Evolutionary conservation across 2,329 filamentous ascomycete species (phyloP).

Genomic region (Lojkania enalia): DNA sequence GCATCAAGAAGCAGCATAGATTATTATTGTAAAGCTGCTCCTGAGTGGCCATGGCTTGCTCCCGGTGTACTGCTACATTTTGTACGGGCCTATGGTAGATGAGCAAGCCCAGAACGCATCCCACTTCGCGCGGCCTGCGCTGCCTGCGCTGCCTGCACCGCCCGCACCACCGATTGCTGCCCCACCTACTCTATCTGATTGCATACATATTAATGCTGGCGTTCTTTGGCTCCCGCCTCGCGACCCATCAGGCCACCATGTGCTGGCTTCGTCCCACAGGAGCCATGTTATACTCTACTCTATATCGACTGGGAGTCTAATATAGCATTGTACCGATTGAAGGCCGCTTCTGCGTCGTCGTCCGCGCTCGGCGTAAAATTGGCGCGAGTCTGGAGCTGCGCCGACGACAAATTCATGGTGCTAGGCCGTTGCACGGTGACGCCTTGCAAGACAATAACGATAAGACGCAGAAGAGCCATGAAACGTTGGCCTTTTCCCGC

Average conservation of each 20-base stretch:
- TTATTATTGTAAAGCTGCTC: conserved; percentile 3
- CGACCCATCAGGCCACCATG: conserved; percentile 24
- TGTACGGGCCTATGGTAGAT: too few species aligned
- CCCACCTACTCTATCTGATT: conserved; percentile 23
- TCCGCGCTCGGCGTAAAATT: too few species aligned
- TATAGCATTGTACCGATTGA: too few species aligned
- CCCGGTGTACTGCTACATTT: conserved; percentile 8
- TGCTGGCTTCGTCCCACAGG: conserved; percentile 7
- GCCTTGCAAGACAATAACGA: not conserved
- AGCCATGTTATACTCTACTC: too few species aligned
- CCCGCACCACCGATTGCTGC: conserved; percentile 2
- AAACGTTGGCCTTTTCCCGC: conserved; percentile 13
- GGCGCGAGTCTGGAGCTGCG: too few species aligned
- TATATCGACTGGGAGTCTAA: too few species aligned
- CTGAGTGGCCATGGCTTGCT: conserved; percentile 8
- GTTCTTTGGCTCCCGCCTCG: conserved; percentile 6
- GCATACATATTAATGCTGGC: conserved; percentile 16
- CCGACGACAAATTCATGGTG: too few species aligned
- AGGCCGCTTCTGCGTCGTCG: too few species aligned
- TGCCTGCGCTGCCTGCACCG: too few species aligned
- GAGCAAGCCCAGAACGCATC: not conserved
- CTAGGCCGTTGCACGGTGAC: too few species aligned
- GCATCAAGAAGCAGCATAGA: conserved; percentile 11
- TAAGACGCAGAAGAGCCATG: conserved; percentile 1
- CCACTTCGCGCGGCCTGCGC: conserved; percentile 5